phyloP scores from a whole-genome alignment of 2,329 filamentous ascomycete species.

The Teratosphaeria zuluensis region DNA sequence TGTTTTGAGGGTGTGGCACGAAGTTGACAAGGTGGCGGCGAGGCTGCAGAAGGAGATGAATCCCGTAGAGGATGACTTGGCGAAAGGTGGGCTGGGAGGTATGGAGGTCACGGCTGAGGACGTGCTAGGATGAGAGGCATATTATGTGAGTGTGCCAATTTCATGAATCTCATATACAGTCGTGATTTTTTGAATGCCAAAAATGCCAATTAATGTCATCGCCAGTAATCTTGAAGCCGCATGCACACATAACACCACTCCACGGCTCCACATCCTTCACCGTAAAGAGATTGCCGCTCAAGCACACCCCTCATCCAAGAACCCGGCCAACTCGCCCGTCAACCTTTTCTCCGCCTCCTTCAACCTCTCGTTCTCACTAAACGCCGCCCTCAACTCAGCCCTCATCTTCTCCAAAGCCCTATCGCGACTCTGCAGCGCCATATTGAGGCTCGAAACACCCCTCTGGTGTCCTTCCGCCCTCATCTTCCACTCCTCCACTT shows the following conservation, averaged over 20 bases:
- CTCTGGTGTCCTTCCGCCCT: not conserved
- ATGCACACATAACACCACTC: not conserved
- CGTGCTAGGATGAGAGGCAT: not conserved
- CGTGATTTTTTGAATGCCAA: not conserved
- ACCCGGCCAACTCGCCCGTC: not conserved
- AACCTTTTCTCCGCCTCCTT: not conserved
- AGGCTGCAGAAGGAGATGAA: conserved; percentile 47
- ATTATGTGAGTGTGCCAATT: not conserved
- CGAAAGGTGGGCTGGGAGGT: conserved; percentile 9
- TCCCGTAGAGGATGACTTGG: conserved; percentile 35
- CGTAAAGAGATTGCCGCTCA: not conserved
- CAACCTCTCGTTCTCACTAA: not conserved
- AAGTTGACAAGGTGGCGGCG: conserved; percentile 62
- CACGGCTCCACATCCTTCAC: not conserved
- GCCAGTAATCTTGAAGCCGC: not conserved
- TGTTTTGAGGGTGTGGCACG: conserved; percentile 71
- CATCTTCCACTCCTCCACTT: not conserved
- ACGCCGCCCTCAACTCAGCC: not conserved
- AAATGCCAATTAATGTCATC: not conserved
- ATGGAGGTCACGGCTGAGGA: not conserved
- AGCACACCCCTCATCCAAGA: not conserved
- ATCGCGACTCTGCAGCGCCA: not conserved
- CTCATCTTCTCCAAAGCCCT: not conserved
- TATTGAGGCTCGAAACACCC: not conserved
- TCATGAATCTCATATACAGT: not conserved